phyloP scores from a whole-genome alignment of 306 rosid genomes.

The Trifolium dubium region DNA sequence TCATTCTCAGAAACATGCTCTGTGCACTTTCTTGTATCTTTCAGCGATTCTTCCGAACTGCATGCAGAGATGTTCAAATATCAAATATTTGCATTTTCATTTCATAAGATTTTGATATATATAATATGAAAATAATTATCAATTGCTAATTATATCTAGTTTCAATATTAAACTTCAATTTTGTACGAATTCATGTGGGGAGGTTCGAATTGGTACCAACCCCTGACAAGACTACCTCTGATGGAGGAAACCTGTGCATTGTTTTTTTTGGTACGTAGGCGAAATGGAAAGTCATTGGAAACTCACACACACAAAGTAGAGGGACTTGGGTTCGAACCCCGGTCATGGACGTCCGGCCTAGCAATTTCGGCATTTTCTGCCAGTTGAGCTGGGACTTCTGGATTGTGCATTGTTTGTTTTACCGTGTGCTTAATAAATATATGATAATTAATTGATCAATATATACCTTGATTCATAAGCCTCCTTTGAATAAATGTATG shows the following conservation, averaged over 20 bases:
- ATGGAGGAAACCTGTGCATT: neutral
- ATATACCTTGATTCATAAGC: constrained; percentile 73
- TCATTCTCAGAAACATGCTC: constrained; percentile 62
- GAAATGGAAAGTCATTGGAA: too few relatives aligned
- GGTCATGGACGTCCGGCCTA: too few relatives aligned
- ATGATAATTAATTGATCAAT: constrained; percentile 5
- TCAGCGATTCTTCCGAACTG: constrained; percentile 77
- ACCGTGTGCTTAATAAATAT: neutral
- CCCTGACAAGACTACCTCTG: neutral
- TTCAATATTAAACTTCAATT: constrained; percentile 1
- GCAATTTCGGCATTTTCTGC: too few relatives aligned
- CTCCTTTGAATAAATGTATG: constrained; percentile 71
- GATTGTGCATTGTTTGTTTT: neutral
- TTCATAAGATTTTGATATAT: constrained; percentile 29
- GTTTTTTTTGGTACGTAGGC: too few relatives aligned
- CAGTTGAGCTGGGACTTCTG: too few relatives aligned
- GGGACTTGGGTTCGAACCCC: too few relatives aligned
- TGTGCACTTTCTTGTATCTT: constrained; percentile 60
- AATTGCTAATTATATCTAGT: neutral
- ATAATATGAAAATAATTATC: constrained; percentile 8
- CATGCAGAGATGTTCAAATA: constrained; percentile 12
- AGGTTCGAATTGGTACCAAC: neutral
- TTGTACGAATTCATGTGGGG: neutral
- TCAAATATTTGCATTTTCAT: constrained; percentile 34
- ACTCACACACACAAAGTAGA: too few relatives aligned